These are phyloP conservation scores for Pseudogymnoascus sp. DNA, from an alignment of 2,329 filamentous ascomycete species.

Conservation along the genomic window DNA sequence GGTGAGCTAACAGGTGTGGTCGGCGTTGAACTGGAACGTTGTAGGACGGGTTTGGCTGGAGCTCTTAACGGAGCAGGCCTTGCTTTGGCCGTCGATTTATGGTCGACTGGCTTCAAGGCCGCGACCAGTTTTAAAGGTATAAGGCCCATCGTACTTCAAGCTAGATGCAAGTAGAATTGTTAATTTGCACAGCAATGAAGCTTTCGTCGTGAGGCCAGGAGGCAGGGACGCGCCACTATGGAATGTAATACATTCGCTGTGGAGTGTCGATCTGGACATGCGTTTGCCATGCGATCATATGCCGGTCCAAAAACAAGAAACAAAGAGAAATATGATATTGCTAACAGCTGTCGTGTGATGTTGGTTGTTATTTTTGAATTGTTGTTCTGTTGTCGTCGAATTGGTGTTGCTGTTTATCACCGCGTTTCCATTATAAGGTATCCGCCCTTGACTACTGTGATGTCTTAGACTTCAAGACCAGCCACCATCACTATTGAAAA, in stretches of 20 bases:
- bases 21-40: neutral
- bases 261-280: neutral
- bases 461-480: conserved; percentile 6
- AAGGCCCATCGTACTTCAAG: neutral
- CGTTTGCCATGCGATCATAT: neutral
- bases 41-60: neutral
- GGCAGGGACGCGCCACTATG: neutral
- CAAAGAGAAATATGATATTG: neutral
- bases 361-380: neutral
- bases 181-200: neutral
- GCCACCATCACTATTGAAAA: conserved; percentile 11
- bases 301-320: neutral
- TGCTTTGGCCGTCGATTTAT: neutral
- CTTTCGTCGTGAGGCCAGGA: neutral
- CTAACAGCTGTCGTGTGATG: neutral
- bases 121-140: conserved; percentile 2
- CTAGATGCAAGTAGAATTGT: neutral
- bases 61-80: neutral
- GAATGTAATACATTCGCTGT: neutral
- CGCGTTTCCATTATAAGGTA: neutral
- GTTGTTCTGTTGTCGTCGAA: neutral
- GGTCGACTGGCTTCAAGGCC: neutral
- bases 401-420: conserved; percentile 1
- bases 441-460: neutral
- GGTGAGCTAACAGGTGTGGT: neutral